Conservation (phyloP, 208 protist species). For the Angomonas deanei region DNA sequence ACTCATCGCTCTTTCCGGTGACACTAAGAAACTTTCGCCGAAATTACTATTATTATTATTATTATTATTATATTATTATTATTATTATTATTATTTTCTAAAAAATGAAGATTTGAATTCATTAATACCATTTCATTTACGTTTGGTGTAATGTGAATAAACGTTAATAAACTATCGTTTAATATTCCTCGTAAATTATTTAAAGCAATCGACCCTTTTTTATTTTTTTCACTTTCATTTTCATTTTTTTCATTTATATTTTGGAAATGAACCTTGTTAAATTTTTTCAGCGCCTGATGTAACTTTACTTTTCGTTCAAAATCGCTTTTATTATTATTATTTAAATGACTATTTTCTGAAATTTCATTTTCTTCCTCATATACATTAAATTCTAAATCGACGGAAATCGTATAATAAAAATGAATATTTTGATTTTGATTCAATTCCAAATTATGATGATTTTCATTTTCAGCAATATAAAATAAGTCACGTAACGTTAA, state of each 20-base stretch:
- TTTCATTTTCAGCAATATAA: too few relatives aligned
- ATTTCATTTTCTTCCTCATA: background rate
- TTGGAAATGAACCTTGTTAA: too few relatives aligned
- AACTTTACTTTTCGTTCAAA: background rate
- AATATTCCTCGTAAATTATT: background rate
- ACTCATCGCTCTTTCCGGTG: too few relatives aligned
- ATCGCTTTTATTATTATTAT: background rate
- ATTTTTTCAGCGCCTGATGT: background rate
- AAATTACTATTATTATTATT: background rate
- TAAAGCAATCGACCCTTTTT: too few relatives aligned
- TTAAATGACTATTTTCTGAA: background rate
- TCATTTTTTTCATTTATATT: background rate
- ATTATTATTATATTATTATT: too few relatives aligned
- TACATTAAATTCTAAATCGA: background rate
- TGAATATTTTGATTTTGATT: too few relatives aligned
- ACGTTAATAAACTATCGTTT: background rate
- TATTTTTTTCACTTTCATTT: background rate
- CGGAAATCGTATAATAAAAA: background rate
- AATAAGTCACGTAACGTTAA: background rate
- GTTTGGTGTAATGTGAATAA: background rate
- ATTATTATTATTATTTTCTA: too few relatives aligned
- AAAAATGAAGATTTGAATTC: too few relatives aligned
- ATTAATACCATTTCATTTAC: background rate
- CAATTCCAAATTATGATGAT: too few relatives aligned
- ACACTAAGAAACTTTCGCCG: too few relatives aligned